Percentiles rank a stretch among this genome's conserved stretches.
Evolutionary conservation across 352 stramenopile genomes (phyloP).

Genomic region (Pythium phragmitis): DNA sequence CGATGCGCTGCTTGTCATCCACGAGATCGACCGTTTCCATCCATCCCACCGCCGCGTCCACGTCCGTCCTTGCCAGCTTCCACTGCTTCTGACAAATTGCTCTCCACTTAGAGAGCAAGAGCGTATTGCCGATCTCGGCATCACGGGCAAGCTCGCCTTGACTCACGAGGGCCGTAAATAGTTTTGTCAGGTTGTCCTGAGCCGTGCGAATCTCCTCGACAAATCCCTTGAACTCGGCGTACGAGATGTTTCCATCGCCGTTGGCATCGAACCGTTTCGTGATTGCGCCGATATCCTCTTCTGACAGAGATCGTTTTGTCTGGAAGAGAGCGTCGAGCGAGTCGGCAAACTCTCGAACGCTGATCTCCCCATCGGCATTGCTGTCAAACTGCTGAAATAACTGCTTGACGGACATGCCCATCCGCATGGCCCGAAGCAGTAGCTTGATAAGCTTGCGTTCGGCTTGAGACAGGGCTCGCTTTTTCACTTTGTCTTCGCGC

Average conservation of each 20-base stretch:
- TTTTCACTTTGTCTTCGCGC: constrained; percentile 15
- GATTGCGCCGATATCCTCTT: constrained; percentile 41
- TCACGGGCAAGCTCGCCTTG: background rate
- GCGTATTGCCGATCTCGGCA: background rate
- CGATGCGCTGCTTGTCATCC: constrained; percentile 28
- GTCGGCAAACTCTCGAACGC: constrained; percentile 49
- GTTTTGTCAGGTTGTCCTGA: constrained; percentile 11
- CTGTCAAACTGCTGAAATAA: constrained; percentile 81
- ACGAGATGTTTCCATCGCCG: constrained; percentile 54
- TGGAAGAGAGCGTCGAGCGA: constrained; percentile 53
- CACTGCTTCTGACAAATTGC: constrained; percentile 35
- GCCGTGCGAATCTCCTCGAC: constrained; percentile 33
- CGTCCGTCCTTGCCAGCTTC: constrained; percentile 26
- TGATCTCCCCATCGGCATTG: constrained; percentile 60
- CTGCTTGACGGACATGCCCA: constrained; percentile 49
- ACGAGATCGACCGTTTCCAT: constrained; percentile 30
- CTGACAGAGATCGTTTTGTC: constrained; percentile 29
- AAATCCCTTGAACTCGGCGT: constrained; percentile 64
- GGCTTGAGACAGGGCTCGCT: constrained; percentile 22
- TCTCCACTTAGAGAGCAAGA: constrained; percentile 32
- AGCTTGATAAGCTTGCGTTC: constrained; percentile 70
- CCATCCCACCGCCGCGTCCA: constrained; percentile 15
- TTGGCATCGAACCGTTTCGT: constrained; percentile 55
- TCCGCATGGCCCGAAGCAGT: constrained; percentile 43
- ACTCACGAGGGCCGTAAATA: constrained; percentile 10